Evolutionary conservation across 2,329 filamentous ascomycete species (phyloP).

Genomic region (Aureobasidium sp.): DNA sequence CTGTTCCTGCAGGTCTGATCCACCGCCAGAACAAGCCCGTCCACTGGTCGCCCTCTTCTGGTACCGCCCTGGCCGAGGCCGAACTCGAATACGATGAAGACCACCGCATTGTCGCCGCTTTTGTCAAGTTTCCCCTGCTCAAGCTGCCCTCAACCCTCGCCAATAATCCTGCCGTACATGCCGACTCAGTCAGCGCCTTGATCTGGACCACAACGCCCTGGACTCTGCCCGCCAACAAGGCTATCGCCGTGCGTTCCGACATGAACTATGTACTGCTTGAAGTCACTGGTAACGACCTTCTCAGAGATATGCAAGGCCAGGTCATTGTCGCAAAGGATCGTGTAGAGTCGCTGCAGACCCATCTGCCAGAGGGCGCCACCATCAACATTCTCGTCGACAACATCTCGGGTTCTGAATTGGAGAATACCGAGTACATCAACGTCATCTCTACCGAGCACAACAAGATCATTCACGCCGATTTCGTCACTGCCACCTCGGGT

Average conservation of each 20-base stretch:
- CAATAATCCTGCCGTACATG: constrained; percentile 30
- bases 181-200: constrained; percentile 61
- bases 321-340: constrained; percentile 67
- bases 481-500: constrained; percentile 84
- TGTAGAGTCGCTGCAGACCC: constrained; percentile 50
- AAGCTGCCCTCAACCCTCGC: constrained; percentile 39
- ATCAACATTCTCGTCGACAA: constrained; percentile 45
- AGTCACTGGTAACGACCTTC: constrained; percentile 31
- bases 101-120: constrained; percentile 66
- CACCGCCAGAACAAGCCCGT: constrained; percentile 76
- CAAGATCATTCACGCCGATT: constrained; percentile 70
- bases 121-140: constrained; percentile 67
- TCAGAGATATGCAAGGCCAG: constrained; percentile 41
- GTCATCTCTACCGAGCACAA: constrained; percentile 56
- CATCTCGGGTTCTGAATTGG: constrained; percentile 60
- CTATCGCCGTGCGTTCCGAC: constrained; percentile 72
- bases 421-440: constrained; percentile 61
- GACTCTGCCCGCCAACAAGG: constrained; percentile 89
- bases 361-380: constrained; percentile 42
- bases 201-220: constrained; percentile 98
- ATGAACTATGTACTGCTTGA: constrained; percentile 66
- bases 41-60: constrained; percentile 76
- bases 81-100: constrained; percentile 78
- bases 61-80: constrained; percentile 73
- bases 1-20: constrained; percentile 50